A percentile compares a stretch with the other conserved stretches of the same genome.
These are phyloP conservation scores for Coniochaeta sp. DNA, from an alignment of 2,329 filamentous ascomycete species.

Conservation along the genomic window DNA sequence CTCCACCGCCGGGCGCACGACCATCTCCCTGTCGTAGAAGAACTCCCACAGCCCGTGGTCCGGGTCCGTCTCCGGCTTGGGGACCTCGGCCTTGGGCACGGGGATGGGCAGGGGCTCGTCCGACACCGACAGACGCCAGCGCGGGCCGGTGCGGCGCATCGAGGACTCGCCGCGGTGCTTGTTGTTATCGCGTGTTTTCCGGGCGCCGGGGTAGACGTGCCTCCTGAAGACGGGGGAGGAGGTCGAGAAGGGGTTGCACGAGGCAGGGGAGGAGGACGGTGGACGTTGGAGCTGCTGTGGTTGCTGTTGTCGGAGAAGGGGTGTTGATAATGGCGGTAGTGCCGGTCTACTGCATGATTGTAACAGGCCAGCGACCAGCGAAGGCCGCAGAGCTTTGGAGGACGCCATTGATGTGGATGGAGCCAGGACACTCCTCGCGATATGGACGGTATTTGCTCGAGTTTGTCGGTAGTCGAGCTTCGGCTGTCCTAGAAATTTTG, in stretches of 20 bases:
- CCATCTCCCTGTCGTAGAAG: constrained; percentile 64
- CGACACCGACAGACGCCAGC: constrained; percentile 66
- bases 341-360: neutral
- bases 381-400: constrained; percentile 15
- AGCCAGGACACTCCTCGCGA: neutral
- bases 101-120: constrained; percentile 69
- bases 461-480: neutral
- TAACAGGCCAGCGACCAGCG: constrained; percentile 20
- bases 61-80: constrained; percentile 52
- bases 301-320: constrained; percentile 8
- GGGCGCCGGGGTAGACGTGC: constrained; percentile 23
- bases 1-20: constrained; percentile 66
- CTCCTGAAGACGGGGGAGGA: constrained; percentile 40
- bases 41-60: constrained; percentile 91
- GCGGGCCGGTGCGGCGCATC: constrained; percentile 68
- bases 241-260: constrained; percentile 41
- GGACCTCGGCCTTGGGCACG: constrained; percentile 39
- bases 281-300: neutral
- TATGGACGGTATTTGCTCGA: neutral
- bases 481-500: constrained; percentile 14
- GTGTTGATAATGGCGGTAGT: constrained; percentile 16
- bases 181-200: constrained; percentile 64
- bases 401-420: constrained; percentile 9
- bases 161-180: constrained; percentile 74
- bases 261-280: neutral